These are phyloP conservation scores for Micromonas commoda DNA, from an alignment of 139 green algal genomes.

Conservation along the genomic window DNA sequence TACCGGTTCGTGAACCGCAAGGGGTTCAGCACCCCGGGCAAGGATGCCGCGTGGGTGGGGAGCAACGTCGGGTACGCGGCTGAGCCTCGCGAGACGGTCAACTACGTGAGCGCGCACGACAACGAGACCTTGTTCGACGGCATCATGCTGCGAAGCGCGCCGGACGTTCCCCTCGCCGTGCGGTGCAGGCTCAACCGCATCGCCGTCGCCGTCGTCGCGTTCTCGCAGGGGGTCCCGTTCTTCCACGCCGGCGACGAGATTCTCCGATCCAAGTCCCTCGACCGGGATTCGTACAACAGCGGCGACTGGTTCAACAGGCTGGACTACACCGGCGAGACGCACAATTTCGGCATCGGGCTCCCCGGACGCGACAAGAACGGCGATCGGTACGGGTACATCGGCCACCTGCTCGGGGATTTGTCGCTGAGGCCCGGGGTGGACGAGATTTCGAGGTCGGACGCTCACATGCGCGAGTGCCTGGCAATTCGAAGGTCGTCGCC, in stretches of 20 bases:
- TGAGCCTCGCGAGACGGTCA: slow-evolving; percentile 58
- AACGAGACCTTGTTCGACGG: slow-evolving; percentile 81
- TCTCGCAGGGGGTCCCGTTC: slow-evolving; percentile 59
- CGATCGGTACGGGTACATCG: slow-evolving; percentile 39
- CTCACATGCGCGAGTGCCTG: slow-evolving; percentile 32
- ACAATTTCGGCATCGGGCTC: slow-evolving; percentile 72
- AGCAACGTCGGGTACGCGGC: slow-evolving; percentile 23
- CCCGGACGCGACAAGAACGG: slow-evolving; percentile 68
- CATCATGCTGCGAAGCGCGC: slow-evolving; percentile 28
- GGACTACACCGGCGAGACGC: slow-evolving; percentile 62
- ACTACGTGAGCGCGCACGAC: slow-evolving; percentile 83
- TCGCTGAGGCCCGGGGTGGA: slow-evolving; percentile 15
- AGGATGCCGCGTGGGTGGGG: neutral
- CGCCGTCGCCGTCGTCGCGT: slow-evolving; percentile 34
- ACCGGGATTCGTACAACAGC: slow-evolving; percentile 76
- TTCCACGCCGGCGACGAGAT: slow-evolving; percentile 80
- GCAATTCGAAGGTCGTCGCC: slow-evolving; percentile 46
- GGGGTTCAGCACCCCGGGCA: neutral
- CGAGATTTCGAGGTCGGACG: slow-evolving; percentile 19
- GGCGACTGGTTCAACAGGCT: slow-evolving; percentile 54
- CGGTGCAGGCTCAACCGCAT: slow-evolving; percentile 52
- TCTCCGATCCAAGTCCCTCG: slow-evolving; percentile 73
- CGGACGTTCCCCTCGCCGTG: slow-evolving; percentile 17
- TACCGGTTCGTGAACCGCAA: slow-evolving; percentile 27
- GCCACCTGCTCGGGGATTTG: slow-evolving; percentile 22